A percentile compares a stretch with the other conserved stretches of the same genome.
Conservation (phyloP, 2,329 filamentous ascomycete species). For the Exophiala bonariae region DNA sequence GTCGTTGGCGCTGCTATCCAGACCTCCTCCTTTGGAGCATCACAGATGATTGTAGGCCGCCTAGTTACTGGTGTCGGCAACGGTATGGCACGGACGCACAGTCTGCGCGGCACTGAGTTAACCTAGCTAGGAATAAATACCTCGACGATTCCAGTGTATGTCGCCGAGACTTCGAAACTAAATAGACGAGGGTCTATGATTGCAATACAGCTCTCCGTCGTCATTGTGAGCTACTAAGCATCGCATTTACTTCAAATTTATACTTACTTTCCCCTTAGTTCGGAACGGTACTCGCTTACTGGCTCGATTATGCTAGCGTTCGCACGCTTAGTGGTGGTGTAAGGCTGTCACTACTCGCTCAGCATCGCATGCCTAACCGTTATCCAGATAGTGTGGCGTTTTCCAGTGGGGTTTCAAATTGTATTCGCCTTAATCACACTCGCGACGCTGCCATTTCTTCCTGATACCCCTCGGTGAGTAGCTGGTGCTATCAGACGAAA, state of each 20-base stretch:
- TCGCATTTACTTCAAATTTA: no score
- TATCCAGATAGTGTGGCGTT: conserved; percentile 13
- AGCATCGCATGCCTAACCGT: no score
- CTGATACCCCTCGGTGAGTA: conserved; percentile 45
- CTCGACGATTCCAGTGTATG: conserved; percentile 18
- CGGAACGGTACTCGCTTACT: conserved; percentile 15
- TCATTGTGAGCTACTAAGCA: no score
- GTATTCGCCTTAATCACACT: conserved; percentile 46
- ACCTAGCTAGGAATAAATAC: conserved; percentile 17
- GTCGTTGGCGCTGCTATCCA: conserved; percentile 42
- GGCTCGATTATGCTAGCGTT: conserved; percentile 8
- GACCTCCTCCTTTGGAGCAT: conserved; percentile 27
- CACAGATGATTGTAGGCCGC: conserved; percentile 21
- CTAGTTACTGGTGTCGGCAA: conserved; percentile 11
- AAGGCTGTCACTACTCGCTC: no score
- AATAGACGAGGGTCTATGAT: conserved; percentile 13
- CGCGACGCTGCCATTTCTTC: conserved; percentile 39
- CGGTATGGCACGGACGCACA: no score
- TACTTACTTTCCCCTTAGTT: no score
- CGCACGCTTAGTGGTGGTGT: conserved; percentile 4
- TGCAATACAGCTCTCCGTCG: conserved; percentile 13
- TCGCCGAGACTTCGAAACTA: conserved; percentile 12
- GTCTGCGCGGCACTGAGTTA: no score
- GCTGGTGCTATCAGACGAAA: no score
- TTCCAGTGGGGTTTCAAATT: conserved; percentile 20